Percentiles rank a stretch among this genome's conserved stretches.
phyloP scores from a whole-genome alignment of 495 filamentous ascomycete genomes.

The Xylaria flabelliformis region DNA sequence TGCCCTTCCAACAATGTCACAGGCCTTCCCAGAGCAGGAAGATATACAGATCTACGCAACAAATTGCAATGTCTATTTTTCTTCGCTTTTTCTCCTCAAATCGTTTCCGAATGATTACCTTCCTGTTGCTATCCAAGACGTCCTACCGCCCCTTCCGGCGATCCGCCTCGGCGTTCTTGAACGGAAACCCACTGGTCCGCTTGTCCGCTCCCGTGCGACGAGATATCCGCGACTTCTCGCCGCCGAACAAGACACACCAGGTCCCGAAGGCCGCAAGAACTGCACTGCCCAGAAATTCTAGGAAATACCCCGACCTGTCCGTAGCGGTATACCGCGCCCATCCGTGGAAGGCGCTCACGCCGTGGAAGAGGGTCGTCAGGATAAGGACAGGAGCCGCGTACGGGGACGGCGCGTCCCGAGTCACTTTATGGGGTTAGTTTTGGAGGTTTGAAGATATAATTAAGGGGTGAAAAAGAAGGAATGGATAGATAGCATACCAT shows the following conservation, averaged over 20 bases:
- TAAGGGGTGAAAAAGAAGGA: not conserved
- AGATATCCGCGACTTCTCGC: slow-evolving; percentile 65
- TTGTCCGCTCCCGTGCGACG: slow-evolving; percentile 79
- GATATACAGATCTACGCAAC: not conserved
- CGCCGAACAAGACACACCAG: slow-evolving; percentile 80
- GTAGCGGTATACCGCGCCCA: slow-evolving; percentile 68
- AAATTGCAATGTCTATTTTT: not conserved
- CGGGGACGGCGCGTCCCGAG: slow-evolving; percentile 48
- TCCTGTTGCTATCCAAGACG: not conserved
- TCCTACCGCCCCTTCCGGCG: slow-evolving; percentile 23
- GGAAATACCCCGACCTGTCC: slow-evolving; percentile 58
- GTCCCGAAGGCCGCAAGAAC: slow-evolving; percentile 66
- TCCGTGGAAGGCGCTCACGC: slow-evolving; percentile 65
- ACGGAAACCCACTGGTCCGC: slow-evolving; percentile 81
- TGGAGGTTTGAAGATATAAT: not conserved
- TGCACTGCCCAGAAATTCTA: slow-evolving; percentile 58
- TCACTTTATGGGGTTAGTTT: not conserved
- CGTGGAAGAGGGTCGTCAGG: slow-evolving; percentile 71
- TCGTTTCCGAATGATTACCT: no score
- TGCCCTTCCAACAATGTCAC: no score
- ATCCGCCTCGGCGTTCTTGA: slow-evolving; percentile 59
- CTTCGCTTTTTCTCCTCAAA: not conserved
- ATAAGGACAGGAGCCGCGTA: slow-evolving; percentile 73
- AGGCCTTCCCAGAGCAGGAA: not conserved
- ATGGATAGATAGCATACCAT: slow-evolving; percentile 32